phyloP scores from a whole-genome alignment of 371 early-diverging fungal genomes.

The Mucor irregularis region DNA sequence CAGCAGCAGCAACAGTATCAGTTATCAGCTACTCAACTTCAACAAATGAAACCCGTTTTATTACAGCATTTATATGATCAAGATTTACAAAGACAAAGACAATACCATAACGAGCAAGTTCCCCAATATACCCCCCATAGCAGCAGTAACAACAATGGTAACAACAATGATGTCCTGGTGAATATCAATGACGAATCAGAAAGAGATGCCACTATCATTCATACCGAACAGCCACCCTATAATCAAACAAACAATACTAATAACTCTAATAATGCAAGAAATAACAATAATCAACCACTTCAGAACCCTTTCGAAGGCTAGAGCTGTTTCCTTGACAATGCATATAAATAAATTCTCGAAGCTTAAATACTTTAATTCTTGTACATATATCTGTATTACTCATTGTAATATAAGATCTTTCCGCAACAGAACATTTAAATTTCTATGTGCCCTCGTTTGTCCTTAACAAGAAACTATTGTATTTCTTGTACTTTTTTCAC shows the following conservation, averaged over 20 bases:
- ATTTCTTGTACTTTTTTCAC: too few relatives aligned
- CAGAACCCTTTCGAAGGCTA: too few relatives aligned
- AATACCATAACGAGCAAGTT: slow-evolving; percentile 13
- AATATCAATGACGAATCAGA: slow-evolving; percentile 20
- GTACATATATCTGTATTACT: too few relatives aligned
- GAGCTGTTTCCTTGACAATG: too few relatives aligned
- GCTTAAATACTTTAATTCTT: too few relatives aligned
- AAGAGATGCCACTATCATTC: slow-evolving; percentile 21
- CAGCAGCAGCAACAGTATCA: slow-evolving; percentile 1
- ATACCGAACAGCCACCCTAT: slow-evolving; percentile 1
- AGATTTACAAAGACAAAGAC: slow-evolving; percentile 6
- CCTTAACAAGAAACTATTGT: too few relatives aligned
- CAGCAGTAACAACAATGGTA: too few relatives aligned
- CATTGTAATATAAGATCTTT: too few relatives aligned
- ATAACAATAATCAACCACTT: background rate
- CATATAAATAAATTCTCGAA: too few relatives aligned
- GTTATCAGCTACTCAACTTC: slow-evolving; percentile 14
- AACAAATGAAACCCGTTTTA: slow-evolving; percentile 25
- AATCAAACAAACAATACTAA: background rate
- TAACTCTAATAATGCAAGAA: background rate
- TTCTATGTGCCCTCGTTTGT: too few relatives aligned
- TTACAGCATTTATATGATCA: slow-evolving; percentile 17
- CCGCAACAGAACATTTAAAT: too few relatives aligned
- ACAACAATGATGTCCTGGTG: slow-evolving; percentile 7
- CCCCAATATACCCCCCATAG: slow-evolving; percentile 18